These are phyloP conservation scores for Xylaria polymorpha DNA, from an alignment of 2,329 filamentous ascomycete species.

Conservation along the genomic window DNA sequence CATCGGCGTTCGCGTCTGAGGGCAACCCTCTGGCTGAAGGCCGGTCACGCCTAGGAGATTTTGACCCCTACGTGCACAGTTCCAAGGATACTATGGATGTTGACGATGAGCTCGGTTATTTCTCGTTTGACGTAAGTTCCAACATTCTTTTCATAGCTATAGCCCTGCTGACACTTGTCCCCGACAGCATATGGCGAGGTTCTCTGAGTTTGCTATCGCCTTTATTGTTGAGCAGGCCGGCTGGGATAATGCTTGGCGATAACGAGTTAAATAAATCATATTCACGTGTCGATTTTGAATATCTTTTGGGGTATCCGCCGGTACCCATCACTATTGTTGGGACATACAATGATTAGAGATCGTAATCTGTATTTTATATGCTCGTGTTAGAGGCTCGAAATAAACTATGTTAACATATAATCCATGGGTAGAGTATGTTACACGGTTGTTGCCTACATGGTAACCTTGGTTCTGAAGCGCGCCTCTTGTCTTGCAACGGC, in stretches of 20 bases:
- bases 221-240: conserved; percentile 55
- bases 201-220: conserved; percentile 55
- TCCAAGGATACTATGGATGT: conserved; percentile 53
- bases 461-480: no score
- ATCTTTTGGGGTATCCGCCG: background rate
- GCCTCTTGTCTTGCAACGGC: no score
- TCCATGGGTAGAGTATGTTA: background rate
- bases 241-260: conserved; percentile 56
- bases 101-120: conserved; percentile 53
- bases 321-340: background rate
- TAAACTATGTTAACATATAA: background rate
- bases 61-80: conserved; percentile 55
- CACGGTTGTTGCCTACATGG: background rate
- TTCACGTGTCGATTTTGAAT: background rate
- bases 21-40: conserved; percentile 51
- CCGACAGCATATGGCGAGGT: conserved; percentile 55
- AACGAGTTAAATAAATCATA: background rate
- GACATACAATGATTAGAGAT: background rate
- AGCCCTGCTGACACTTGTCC: conserved; percentile 27
- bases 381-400: background rate
- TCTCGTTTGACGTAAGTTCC: conserved; percentile 53
- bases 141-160: background rate
- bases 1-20: conserved; percentile 54
- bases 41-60: conserved; percentile 32
- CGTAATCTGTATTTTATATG: background rate